A percentile compares a stretch with the other conserved stretches of the same genome.
These are phyloP conservation scores for Pythium sukuiense DNA, from an alignment of 352 stramenopile genomes.

Conservation along the genomic window DNA sequence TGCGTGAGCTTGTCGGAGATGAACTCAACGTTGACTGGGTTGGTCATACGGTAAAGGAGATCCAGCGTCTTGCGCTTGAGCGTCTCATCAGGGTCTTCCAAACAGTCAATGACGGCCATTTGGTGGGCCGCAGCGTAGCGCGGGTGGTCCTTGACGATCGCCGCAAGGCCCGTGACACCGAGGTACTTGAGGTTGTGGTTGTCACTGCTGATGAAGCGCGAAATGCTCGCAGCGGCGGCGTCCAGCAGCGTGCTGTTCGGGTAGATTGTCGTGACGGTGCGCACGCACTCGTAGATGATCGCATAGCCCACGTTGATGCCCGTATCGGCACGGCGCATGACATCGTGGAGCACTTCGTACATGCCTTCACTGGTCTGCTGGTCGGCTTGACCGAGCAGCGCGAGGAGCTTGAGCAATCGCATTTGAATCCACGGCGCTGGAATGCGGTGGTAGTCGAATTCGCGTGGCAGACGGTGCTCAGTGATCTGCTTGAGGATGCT, in stretches of 20 bases:
- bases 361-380: slow-evolving; percentile 96
- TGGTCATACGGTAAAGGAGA: slow-evolving; percentile 97
- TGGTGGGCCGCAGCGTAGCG: slow-evolving; percentile 98
- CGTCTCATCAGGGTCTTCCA: slow-evolving; percentile 99
- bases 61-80: slow-evolving; percentile 99
- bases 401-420: slow-evolving; percentile 95
- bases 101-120: slow-evolving; percentile 99
- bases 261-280: slow-evolving; percentile 99
- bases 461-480: slow-evolving; percentile 96
- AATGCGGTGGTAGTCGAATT: slow-evolving; percentile 99
- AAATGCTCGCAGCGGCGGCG: slow-evolving; percentile 90
- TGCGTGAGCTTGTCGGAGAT: slow-evolving; percentile 98
- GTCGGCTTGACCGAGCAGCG: slow-evolving; percentile 93
- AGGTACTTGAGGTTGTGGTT: slow-evolving; percentile 99
- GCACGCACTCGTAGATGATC: slow-evolving; percentile 99
- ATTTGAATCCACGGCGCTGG: slow-evolving; percentile 99
- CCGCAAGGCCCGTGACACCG: slow-evolving; percentile 97
- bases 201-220: slow-evolving; percentile 93
- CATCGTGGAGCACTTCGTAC: slow-evolving; percentile 99
- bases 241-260: slow-evolving; percentile 98
- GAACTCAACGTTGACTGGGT: slow-evolving; percentile 99
- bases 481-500: slow-evolving; percentile 99
- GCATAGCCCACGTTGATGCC: slow-evolving; percentile 99
- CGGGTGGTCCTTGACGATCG: slow-evolving; percentile 97
- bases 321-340: slow-evolving; percentile 98